A percentile compares a stretch with the other conserved stretches of the same genome.
Conservation (phyloP, 805 yeast species). For the Lipomyces japonicus region DNA sequence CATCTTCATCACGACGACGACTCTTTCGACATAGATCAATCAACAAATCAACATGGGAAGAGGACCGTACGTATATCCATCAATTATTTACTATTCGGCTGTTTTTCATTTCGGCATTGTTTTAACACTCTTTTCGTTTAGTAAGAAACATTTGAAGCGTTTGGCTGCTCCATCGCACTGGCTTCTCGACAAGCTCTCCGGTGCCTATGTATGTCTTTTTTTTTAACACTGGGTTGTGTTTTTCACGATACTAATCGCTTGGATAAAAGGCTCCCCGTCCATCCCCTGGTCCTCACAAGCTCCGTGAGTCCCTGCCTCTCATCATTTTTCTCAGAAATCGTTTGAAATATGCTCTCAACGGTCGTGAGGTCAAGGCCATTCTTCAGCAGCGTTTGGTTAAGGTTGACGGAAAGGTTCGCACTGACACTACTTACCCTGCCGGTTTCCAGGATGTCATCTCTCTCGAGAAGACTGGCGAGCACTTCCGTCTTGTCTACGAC, state of each 20-base stretch:
- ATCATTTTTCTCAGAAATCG: constrained; percentile 97
- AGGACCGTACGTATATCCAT: constrained; percentile 26
- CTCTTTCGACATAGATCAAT: no score
- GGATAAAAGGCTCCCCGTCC: constrained; percentile 83
- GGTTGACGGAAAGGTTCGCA: constrained; percentile 99
- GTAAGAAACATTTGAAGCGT: constrained; percentile 96
- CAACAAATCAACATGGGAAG: constrained; percentile 22
- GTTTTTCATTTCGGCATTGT: background rate
- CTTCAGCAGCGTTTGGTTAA: constrained; percentile 97
- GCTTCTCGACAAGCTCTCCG: constrained; percentile 99
- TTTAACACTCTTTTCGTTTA: background rate
- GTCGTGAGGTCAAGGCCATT: constrained; percentile 98
- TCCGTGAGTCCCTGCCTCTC: constrained; percentile 96
- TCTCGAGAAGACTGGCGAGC: constrained; percentile 96
- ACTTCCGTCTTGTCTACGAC: constrained; percentile 98
- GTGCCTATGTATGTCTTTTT: constrained; percentile 56
- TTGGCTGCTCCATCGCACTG: constrained; percentile 99
- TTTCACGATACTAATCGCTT: no score
- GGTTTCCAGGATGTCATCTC: constrained; percentile 99
- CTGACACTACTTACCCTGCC: constrained; percentile 97
- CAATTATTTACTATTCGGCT: background rate
- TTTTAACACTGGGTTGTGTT: no score
- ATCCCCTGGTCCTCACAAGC: constrained; percentile 99
- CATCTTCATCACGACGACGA: no score
- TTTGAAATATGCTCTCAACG: constrained; percentile 97